phyloP scores from a whole-genome alignment of 345 rosid species.

The Acer negundo region DNA sequence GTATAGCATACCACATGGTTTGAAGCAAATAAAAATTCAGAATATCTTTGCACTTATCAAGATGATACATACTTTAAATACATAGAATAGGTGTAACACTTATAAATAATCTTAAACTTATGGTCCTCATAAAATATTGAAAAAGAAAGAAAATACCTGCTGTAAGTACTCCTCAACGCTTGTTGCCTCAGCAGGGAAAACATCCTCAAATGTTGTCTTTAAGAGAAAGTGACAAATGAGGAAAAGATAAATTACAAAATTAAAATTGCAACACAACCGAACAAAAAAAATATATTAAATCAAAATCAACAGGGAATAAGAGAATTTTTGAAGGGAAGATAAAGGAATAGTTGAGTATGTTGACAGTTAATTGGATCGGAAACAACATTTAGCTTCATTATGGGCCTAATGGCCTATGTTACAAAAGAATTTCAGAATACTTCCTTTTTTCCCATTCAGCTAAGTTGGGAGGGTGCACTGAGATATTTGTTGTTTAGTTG shows the following conservation, averaged over 20 bases:
- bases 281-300: slow-evolving; percentile 4
- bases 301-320: background rate
- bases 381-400: no score
- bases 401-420: no score
- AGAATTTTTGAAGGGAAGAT: no score
- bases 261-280: slow-evolving; percentile 4
- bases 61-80: background rate
- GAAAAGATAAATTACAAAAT: background rate
- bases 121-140: background rate
- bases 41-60: background rate
- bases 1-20: background rate
- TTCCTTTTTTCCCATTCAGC: no score
- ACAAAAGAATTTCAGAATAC: no score
- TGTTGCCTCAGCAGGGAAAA: slow-evolving; percentile 93
- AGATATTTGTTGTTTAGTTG: no score
- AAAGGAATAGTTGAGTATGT: no score
- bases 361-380: no score
- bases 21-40: background rate
- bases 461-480: no score
- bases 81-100: background rate
- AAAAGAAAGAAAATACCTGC: slow-evolving; percentile 58
- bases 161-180: slow-evolving; percentile 95
- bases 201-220: slow-evolving; percentile 96
- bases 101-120: background rate
- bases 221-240: slow-evolving; percentile 16